A percentile compares a stretch with the other conserved stretches of the same genome.
phyloP scores from a whole-genome alignment of 2,329 filamentous ascomycete species.

The Aspergillus arachidicola region DNA sequence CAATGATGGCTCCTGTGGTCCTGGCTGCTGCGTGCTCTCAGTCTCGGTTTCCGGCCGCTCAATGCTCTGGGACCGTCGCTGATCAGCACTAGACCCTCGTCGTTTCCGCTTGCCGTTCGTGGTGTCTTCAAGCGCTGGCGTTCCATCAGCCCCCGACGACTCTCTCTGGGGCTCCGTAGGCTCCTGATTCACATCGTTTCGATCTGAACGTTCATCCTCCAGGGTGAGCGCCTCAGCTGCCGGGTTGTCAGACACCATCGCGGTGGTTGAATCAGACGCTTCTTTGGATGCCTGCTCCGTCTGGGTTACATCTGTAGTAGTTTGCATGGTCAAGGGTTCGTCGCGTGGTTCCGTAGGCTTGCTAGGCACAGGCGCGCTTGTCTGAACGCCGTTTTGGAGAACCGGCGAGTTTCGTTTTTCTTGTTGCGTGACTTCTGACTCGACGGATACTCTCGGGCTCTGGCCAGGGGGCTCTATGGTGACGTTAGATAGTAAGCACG shows the following conservation, averaged over 20 bases:
- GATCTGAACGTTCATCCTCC: background rate
- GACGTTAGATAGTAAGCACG: background rate
- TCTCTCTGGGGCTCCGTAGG: slow-evolving; percentile 1
- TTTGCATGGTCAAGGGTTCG: background rate
- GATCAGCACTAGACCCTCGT: slow-evolving; percentile 3
- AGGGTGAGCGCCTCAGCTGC: background rate
- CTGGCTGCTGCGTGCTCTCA: background rate
- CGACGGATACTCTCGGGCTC: slow-evolving; percentile 10
- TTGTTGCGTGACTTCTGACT: slow-evolving; percentile 2
- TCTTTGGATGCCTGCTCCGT: background rate
- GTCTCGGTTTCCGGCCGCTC: slow-evolving; percentile 1
- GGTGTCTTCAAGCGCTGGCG: slow-evolving; percentile 8
- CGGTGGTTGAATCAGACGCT: background rate
- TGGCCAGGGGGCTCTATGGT: slow-evolving; percentile 16
- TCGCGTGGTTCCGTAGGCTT: slow-evolving; percentile 3
- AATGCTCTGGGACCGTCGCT: slow-evolving; percentile 3
- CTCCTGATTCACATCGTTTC: background rate
- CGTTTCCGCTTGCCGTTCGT: slow-evolving; percentile 13
- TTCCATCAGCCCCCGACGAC: slow-evolving; percentile 9
- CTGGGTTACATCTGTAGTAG: background rate
- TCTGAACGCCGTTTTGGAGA: slow-evolving; percentile 10
- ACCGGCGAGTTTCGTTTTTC: slow-evolving; percentile 2
- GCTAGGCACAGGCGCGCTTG: background rate
- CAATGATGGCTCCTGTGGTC: background rate
- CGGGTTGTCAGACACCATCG: background rate